These are phyloP conservation scores for Talaromyces sp. DNA, from an alignment of 2,329 filamentous ascomycete species.

Conservation along the genomic window DNA sequence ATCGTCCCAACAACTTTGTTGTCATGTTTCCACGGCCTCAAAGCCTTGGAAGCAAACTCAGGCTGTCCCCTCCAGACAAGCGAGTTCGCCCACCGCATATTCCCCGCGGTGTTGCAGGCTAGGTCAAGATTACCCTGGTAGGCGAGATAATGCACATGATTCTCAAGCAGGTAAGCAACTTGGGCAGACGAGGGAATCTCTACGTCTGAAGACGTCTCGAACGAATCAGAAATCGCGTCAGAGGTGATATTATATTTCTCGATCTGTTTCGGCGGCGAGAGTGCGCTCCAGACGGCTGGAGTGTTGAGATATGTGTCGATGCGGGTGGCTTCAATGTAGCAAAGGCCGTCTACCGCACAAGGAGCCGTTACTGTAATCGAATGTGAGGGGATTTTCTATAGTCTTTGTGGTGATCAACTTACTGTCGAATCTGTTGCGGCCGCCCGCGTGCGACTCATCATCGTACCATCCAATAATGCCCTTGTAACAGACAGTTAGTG, in stretches of 20 bases:
- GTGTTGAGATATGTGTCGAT: constrained; percentile 30
- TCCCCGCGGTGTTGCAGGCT: constrained; percentile 37
- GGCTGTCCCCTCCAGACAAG: constrained; percentile 18
- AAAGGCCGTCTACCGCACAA: constrained; percentile 2
- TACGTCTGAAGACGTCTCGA: neutral
- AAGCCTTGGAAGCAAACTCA: constrained; percentile 12
- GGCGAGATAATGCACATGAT: constrained; percentile 32
- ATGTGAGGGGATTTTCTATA: too few species aligned
- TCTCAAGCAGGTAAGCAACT: constrained; percentile 29
- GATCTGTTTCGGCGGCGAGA: constrained; percentile 26
- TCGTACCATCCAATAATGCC: constrained; percentile 37
- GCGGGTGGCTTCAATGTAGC: constrained; percentile 16
- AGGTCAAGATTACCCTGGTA: constrained; percentile 38
- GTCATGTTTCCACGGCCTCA: constrained; percentile 14
- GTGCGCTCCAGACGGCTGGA: constrained; percentile 25
- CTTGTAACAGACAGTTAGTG: constrained; percentile 30
- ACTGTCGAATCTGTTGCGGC: constrained; percentile 41
- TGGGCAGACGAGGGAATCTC: neutral
- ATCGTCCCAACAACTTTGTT: constrained; percentile 9
- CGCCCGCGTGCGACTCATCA: constrained; percentile 32
- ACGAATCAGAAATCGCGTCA: neutral
- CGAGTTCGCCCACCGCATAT: constrained; percentile 16
- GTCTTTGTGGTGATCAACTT: too few species aligned
- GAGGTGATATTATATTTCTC: constrained; percentile 23
- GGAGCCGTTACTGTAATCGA: constrained; percentile 21